Percentiles rank a stretch among this genome's conserved stretches.
Conservation (phyloP, 768 basidiomycete species). For the Suillus plorans region DNA sequence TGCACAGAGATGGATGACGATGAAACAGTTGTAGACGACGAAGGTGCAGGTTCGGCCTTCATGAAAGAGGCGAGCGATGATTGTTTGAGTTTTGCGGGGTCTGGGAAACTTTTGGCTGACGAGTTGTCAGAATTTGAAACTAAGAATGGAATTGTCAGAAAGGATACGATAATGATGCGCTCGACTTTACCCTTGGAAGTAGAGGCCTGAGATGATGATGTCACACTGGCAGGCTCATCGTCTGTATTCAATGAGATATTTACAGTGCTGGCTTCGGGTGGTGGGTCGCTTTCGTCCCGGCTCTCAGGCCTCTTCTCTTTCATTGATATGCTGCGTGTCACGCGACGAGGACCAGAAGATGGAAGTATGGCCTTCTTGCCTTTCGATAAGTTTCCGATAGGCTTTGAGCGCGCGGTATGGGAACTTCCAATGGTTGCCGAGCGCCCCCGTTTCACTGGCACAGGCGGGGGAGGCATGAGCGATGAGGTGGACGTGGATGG, state of each 20-base stretch:
- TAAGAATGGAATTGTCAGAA: neutral
- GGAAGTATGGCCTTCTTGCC: constrained; percentile 5
- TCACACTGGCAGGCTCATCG: neutral
- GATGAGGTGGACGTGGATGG: neutral
- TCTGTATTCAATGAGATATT: neutral
- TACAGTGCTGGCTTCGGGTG: neutral
- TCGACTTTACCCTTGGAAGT: neutral
- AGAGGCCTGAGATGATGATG: neutral
- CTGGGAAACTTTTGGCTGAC: constrained; percentile 11
- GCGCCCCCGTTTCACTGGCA: neutral
- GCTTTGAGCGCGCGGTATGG: neutral
- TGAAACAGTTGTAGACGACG: constrained; percentile 11
- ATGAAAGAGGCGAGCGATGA: constrained; percentile 24
- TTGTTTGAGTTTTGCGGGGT: constrained; percentile 23
- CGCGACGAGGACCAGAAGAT: constrained; percentile 16
- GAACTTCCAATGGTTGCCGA: neutral
- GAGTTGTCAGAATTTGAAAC: constrained; percentile 13
- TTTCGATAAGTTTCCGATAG: constrained; percentile 2
- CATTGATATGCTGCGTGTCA: constrained; percentile 31
- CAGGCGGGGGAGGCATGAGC: constrained; percentile 9
- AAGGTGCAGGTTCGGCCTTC: constrained; percentile 13
- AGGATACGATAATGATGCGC: neutral
- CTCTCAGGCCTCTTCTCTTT: constrained; percentile 17
- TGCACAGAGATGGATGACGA: constrained; percentile 9
- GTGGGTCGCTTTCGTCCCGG: neutral